Conservation (phyloP, 73 alveolate species). For the Tetrahymena borealis region DNA sequence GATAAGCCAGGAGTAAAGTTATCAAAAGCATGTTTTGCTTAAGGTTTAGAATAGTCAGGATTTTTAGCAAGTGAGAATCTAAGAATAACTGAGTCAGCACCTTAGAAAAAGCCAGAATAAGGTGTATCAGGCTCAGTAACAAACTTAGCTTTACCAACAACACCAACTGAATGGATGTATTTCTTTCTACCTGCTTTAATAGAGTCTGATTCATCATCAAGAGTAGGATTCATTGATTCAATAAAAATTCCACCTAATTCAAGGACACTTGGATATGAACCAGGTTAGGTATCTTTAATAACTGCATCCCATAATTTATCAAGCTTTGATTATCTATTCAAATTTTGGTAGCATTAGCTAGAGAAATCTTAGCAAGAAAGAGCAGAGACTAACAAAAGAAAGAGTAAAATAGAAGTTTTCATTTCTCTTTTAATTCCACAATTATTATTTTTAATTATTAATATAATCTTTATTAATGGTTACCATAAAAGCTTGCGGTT, state of each 20-base stretch:
- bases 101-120: conserved; percentile 39
- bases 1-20: conserved; percentile 46
- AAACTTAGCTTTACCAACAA: conserved; percentile 20
- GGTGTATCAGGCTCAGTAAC: conserved; percentile 18
- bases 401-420: background rate
- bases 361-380: background rate
- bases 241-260: conserved; percentile 20
- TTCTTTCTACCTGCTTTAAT: conserved; percentile 24
- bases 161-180: conserved; percentile 46
- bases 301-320: background rate
- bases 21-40: background rate
- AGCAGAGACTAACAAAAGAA: background rate
- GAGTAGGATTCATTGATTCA: conserved; percentile 21
- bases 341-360: background rate
- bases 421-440: no score
- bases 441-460: no score
- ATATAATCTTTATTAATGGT: no score
- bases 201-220: conserved; percentile 2
- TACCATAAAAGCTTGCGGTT: no score
- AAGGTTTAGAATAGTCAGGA: conserved; percentile 7
- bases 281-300: background rate
- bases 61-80: conserved; percentile 29
- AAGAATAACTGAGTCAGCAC: conserved; percentile 37
- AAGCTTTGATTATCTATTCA: background rate
- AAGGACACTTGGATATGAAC: background rate